phyloP scores from a whole-genome alignment of 2,329 filamentous ascomycete species.

The Scytalidium sp. region DNA sequence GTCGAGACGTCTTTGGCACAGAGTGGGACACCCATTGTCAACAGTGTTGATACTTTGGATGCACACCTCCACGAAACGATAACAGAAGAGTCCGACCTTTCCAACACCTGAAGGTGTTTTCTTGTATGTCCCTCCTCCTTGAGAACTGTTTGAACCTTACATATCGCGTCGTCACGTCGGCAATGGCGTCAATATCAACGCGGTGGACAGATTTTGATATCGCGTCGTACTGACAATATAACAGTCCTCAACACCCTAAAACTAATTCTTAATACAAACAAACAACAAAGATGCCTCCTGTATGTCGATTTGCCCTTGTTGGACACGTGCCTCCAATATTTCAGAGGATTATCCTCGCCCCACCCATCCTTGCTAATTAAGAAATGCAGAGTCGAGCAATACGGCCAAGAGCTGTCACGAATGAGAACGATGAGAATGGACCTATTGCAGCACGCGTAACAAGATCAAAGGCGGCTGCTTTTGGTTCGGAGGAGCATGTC shows the following conservation, averaged over 20 bases:
- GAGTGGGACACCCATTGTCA: constrained; percentile 8
- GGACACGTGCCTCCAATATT: constrained; percentile 1
- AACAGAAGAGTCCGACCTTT: background rate
- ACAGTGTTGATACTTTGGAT: constrained; percentile 22
- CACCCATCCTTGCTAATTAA: constrained; percentile 25
- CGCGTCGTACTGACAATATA: constrained; percentile 23
- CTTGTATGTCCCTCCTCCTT: background rate
- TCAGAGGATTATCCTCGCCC: background rate
- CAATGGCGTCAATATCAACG: constrained; percentile 11
- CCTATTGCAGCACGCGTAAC: constrained; percentile 75
- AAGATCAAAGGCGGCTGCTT: constrained; percentile 83
- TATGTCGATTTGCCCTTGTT: constrained; percentile 36
- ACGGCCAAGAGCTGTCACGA: constrained; percentile 73
- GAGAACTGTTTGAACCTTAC: background rate
- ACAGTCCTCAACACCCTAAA: constrained; percentile 15
- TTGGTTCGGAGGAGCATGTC: constrained; percentile 48
- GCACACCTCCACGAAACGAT: background rate
- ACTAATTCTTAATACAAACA: constrained; percentile 30
- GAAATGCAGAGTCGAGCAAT: constrained; percentile 59
- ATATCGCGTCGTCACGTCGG: background rate
- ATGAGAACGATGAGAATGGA: constrained; percentile 93
- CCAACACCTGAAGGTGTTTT: background rate
- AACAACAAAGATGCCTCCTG: constrained; percentile 47
- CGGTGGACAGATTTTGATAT: constrained; percentile 16
- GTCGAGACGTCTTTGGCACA: constrained; percentile 4